Percentiles rank a stretch among this genome's conserved stretches.
These are phyloP conservation scores for Inga leiocalycina DNA, from an alignment of 306 rosid species.

Conservation along the genomic window DNA sequence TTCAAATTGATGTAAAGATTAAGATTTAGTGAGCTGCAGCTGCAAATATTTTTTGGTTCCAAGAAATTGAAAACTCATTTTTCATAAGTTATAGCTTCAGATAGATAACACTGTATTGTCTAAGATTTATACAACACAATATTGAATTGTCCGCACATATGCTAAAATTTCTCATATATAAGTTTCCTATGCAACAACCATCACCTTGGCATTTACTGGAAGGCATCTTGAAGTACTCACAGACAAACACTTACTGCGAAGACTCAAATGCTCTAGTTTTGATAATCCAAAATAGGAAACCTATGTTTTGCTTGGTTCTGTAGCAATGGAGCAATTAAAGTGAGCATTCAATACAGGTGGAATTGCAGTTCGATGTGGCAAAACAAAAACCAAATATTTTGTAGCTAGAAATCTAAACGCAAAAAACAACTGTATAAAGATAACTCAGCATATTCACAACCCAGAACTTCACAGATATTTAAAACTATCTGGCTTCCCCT, in stretches of 20 bases:
- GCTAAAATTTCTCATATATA: background rate
- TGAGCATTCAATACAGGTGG: background rate
- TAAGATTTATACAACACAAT: background rate
- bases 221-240: background rate
- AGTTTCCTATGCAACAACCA: background rate
- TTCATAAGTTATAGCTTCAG: background rate
- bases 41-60: background rate
- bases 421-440: background rate
- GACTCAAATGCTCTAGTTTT: background rate
- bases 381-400: background rate
- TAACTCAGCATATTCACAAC: slow-evolving; percentile 5
- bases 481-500: background rate
- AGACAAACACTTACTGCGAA: background rate
- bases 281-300: background rate
- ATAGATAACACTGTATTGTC: background rate
- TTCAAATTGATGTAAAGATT: background rate
- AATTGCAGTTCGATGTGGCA: background rate
- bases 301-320: background rate
- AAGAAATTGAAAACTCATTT: background rate
- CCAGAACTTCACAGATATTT: background rate
- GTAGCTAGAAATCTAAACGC: slow-evolving; percentile 25
- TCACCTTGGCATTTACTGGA: background rate
- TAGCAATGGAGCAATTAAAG: background rate
- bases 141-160: background rate
- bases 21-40: background rate